A percentile compares a stretch with the other conserved stretches of the same genome.
These are phyloP conservation scores for Rosa persica DNA, from an alignment of 306 rosid genomes.

Conservation along the genomic window DNA sequence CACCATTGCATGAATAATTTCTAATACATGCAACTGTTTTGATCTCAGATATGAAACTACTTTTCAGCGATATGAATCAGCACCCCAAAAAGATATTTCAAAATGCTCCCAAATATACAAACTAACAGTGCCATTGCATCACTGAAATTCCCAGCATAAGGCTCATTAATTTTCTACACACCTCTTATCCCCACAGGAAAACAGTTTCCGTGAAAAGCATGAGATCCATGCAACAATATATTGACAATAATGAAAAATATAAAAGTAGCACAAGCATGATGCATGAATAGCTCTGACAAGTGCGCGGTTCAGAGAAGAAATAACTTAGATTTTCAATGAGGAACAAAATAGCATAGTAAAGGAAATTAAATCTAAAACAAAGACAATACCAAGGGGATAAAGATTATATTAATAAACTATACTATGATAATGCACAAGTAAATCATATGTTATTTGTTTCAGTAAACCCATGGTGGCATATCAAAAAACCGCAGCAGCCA, in stretches of 20 bases:
- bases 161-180: background rate
- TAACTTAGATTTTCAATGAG: background rate
- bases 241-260: background rate
- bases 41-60: background rate
- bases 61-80: background rate
- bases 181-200: background rate
- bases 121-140: slow-evolving; percentile 1
- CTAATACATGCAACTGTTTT: background rate
- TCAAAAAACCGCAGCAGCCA: background rate
- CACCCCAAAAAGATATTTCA: background rate
- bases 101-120: background rate
- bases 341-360: background rate
- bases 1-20: background rate
- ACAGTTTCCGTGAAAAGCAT: background rate
- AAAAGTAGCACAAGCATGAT: background rate
- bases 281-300: background rate
- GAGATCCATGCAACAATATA: background rate
- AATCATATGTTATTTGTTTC: too few relatives aligned
- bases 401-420: background rate
- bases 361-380: too few relatives aligned
- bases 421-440: too few relatives aligned
- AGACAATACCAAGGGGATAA: background rate
- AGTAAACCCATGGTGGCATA: background rate
- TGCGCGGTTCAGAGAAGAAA: background rate
- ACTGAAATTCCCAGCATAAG: background rate